phyloP scores from a whole-genome alignment of 768 basidiomycete genomes.

The Mycena latifolia region DNA sequence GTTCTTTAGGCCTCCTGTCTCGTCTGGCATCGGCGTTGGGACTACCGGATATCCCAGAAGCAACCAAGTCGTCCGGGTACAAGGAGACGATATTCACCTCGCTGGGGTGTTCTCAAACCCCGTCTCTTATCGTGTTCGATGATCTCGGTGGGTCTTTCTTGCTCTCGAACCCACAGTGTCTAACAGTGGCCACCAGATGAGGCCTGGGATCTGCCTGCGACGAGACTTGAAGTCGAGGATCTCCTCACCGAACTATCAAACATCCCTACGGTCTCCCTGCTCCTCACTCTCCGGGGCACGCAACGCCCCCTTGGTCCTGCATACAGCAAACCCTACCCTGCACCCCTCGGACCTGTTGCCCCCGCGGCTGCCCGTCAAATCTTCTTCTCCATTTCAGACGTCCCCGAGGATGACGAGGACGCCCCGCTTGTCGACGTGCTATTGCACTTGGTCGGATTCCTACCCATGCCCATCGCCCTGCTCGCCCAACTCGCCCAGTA shows the following conservation, averaged over 20 bases:
- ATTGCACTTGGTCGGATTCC: slow-evolving; percentile 31
- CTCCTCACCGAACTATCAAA: slow-evolving; percentile 32
- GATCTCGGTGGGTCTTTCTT: slow-evolving; percentile 21
- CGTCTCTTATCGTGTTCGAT: slow-evolving; percentile 32
- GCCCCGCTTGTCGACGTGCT: slow-evolving; percentile 29
- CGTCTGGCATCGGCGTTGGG: slow-evolving; percentile 24
- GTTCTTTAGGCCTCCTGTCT: slow-evolving; percentile 5
- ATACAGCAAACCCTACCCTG: slow-evolving; percentile 32
- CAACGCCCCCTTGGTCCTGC: slow-evolving; percentile 34
- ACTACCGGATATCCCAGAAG: slow-evolving; percentile 12
- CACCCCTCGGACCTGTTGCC: slow-evolving; percentile 23
- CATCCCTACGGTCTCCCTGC: slow-evolving; percentile 29
- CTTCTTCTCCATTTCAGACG: slow-evolving; percentile 33
- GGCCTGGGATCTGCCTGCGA: slow-evolving; percentile 31
- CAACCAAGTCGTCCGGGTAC: slow-evolving; percentile 16
- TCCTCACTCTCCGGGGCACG: slow-evolving; percentile 34
- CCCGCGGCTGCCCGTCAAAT: slow-evolving; percentile 21
- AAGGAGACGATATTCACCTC: slow-evolving; percentile 18
- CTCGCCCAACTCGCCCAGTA: slow-evolving; percentile 34
- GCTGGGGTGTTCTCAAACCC: slow-evolving; percentile 9
- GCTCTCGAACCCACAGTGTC: not conserved
- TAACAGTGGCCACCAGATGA: slow-evolving; percentile 18
- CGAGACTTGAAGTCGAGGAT: slow-evolving; percentile 32
- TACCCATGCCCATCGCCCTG: slow-evolving; percentile 24
- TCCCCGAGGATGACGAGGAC: slow-evolving; percentile 22